These are phyloP conservation scores for Aphanomyces invadans DNA, from an alignment of 352 stramenopile species.

Conservation along the genomic window DNA sequence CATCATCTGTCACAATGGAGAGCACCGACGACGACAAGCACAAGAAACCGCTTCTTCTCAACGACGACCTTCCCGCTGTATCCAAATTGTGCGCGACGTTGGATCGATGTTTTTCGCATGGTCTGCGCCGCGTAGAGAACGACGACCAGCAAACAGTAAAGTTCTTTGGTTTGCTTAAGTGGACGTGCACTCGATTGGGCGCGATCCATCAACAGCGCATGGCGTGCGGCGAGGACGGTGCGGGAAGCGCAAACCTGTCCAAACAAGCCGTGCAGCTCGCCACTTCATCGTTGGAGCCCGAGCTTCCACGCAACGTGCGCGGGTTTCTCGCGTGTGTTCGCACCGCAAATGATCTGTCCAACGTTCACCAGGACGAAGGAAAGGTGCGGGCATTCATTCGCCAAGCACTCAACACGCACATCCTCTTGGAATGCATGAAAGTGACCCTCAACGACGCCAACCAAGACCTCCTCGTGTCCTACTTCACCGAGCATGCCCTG, in stretches of 20 bases:
- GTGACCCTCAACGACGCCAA: slow-evolving; percentile 68
- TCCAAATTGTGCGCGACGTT: slow-evolving; percentile 64
- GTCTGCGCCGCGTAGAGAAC: slow-evolving; percentile 51
- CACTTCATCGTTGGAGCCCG: slow-evolving; percentile 58
- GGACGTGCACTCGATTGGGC: slow-evolving; percentile 73
- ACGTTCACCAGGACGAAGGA: slow-evolving; percentile 62
- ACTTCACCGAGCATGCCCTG: slow-evolving; percentile 71
- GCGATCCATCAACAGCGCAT: slow-evolving; percentile 60
- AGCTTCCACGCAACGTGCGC: slow-evolving; percentile 58
- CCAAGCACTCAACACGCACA: slow-evolving; percentile 77
- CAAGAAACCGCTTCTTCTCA: slow-evolving; percentile 52
- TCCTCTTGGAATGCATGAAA: slow-evolving; percentile 57
- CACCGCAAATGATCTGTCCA: slow-evolving; percentile 46
- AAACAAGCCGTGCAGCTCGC: slow-evolving; percentile 54
- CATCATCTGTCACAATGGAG: slow-evolving; percentile 50
- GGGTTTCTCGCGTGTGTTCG: slow-evolving; percentile 59
- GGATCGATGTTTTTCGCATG: slow-evolving; percentile 61
- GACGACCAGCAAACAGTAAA: slow-evolving; percentile 59
- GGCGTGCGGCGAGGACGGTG: slow-evolving; percentile 36
- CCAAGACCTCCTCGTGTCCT: slow-evolving; percentile 62
- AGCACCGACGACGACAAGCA: slow-evolving; percentile 54
- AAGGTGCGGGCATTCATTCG: slow-evolving; percentile 69
- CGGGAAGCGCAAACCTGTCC: slow-evolving; percentile 38
- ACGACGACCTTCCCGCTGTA: slow-evolving; percentile 57
- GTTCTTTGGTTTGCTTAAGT: slow-evolving; percentile 81